phyloP scores from a whole-genome alignment of 495 filamentous ascomycete species.

The Podospora australis region DNA sequence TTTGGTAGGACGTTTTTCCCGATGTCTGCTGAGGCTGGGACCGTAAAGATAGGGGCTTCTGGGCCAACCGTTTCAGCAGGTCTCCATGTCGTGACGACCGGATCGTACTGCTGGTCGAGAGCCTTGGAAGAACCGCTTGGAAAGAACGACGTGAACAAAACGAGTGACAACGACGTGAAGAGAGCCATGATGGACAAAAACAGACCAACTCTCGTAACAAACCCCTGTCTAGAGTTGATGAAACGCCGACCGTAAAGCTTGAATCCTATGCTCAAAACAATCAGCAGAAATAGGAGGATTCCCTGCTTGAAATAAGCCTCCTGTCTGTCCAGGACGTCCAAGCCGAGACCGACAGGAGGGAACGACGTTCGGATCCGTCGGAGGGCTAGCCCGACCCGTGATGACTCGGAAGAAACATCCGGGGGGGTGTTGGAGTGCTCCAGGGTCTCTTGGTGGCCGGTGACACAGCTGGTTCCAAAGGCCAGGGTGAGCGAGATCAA shows the following conservation, averaged over 20 bases:
- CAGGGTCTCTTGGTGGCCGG: neutral
- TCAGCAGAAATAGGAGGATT: neutral
- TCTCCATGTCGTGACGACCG: neutral
- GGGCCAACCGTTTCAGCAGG: neutral
- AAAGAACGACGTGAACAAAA: constrained; percentile 11
- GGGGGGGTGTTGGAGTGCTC: neutral
- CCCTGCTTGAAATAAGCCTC: neutral
- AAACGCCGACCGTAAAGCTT: neutral
- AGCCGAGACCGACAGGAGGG: neutral
- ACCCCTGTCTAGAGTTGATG: neutral
- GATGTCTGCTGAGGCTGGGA: constrained; percentile 50
- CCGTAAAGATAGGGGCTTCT: constrained; percentile 19
- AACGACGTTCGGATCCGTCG: neutral
- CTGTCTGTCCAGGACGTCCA: neutral
- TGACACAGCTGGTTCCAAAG: neutral
- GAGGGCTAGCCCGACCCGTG: neutral
- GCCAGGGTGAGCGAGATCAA: neutral
- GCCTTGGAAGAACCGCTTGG: neutral
- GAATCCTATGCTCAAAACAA: neutral
- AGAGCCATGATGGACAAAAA: constrained; percentile 15
- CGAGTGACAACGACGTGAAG: constrained; percentile 11
- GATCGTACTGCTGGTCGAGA: neutral
- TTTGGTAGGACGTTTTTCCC: constrained; percentile 62
- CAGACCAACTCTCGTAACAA: neutral
- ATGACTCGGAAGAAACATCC: constrained; percentile 1